Percentiles rank a stretch among this genome's conserved stretches.
phyloP scores from a whole-genome alignment of 495 filamentous ascomycete species.

The Hypomontagnella monticulosa region DNA sequence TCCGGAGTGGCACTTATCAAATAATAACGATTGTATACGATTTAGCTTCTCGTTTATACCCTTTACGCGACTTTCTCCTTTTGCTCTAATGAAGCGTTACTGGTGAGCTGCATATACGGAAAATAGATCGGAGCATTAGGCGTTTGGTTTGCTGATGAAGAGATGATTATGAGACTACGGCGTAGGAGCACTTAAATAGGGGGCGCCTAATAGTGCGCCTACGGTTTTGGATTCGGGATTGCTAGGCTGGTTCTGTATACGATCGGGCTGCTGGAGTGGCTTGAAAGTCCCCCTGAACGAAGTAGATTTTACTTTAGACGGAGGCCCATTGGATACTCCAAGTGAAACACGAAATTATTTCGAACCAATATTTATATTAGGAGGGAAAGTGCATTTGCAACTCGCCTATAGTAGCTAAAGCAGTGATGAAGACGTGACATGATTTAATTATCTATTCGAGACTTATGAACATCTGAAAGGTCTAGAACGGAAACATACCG shows the following conservation, averaged over 20 bases:
- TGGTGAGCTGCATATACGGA: not conserved
- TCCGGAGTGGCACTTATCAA: constrained; percentile 45
- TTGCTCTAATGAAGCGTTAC: not conserved
- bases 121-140: constrained; percentile 16
- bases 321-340: not conserved
- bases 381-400: too few species aligned
- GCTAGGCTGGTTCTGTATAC: not conserved
- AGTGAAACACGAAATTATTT: too few species aligned
- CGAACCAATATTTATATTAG: too few species aligned
- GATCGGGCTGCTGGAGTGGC: too few species aligned
- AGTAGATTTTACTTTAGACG: not conserved
- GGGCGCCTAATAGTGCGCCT: too few species aligned
- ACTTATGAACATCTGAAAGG: too few species aligned
- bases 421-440: too few species aligned
- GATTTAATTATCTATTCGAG: too few species aligned
- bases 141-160: constrained; percentile 7
- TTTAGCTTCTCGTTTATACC: constrained; percentile 8
- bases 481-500: too few species aligned
- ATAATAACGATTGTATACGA: constrained; percentile 38
- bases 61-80: constrained; percentile 2
- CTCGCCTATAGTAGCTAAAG: too few species aligned
- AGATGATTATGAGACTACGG: not conserved
- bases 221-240: not conserved
- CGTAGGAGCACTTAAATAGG: too few species aligned
- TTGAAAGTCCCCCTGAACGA: too few species aligned